Evolutionary conservation across 192 early-diverging fungal species (phyloP).

Genomic region (Podila epicladia): DNA sequence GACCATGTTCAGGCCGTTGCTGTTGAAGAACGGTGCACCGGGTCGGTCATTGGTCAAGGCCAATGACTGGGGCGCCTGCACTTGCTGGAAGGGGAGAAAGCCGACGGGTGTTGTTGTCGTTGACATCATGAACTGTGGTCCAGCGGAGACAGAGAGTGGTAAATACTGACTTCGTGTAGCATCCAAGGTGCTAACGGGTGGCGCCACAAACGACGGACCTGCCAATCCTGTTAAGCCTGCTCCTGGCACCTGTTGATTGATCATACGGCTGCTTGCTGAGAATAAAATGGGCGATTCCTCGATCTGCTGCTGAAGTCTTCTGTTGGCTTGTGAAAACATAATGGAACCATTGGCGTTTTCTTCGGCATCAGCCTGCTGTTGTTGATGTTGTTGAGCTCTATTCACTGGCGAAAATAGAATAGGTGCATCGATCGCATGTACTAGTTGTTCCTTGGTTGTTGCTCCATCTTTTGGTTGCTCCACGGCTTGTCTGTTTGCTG

Average conservation of each 20-base stretch:
- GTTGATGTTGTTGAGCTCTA: slow-evolving; percentile 5
- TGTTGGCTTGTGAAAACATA: slow-evolving; percentile 24
- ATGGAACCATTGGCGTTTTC: slow-evolving; percentile 15
- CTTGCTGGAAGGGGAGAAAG: background rate
- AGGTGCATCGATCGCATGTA: background rate
- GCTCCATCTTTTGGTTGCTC: slow-evolving; percentile 17
- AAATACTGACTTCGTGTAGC: background rate
- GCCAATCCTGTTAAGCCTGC: background rate
- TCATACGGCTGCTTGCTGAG: slow-evolving; percentile 24
- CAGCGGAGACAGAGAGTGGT: background rate
- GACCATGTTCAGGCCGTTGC: slow-evolving; percentile 36
- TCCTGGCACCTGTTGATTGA: background rate
- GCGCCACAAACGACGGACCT: background rate
- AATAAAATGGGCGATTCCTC: slow-evolving; percentile 30
- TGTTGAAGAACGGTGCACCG: slow-evolving; percentile 4
- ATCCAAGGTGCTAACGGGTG: background rate
- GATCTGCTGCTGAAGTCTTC: slow-evolving; percentile 15
- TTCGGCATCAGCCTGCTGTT: background rate
- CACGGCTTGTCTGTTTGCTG: slow-evolving; percentile 19
- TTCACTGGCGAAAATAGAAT: background rate
- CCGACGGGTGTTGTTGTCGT: background rate
- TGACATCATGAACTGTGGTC: background rate
- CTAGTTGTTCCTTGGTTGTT: background rate
- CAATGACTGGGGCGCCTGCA: slow-evolving; percentile 1
- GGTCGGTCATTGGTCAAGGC: background rate